phyloP scores from a whole-genome alignment of 768 basidiomycete species.

The Macrolepiota dolichaula region DNA sequence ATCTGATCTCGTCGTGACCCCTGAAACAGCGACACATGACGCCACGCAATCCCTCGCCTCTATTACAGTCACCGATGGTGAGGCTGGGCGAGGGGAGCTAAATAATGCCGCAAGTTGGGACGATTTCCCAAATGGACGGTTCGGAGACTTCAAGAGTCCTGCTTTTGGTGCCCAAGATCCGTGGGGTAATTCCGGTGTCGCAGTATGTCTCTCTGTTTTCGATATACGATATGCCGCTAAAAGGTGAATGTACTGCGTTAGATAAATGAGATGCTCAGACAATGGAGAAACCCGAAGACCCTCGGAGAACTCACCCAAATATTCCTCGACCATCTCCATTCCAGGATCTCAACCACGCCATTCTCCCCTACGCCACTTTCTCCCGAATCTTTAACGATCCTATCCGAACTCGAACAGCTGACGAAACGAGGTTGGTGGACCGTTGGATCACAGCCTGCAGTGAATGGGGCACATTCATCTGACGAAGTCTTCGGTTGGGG shows the following conservation, averaged over 20 bases:
- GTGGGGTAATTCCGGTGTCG: slow-evolving; percentile 69
- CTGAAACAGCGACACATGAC: slow-evolving; percentile 58
- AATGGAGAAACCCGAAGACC: slow-evolving; percentile 75
- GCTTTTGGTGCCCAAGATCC: slow-evolving; percentile 83
- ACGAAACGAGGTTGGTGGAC: slow-evolving; percentile 91
- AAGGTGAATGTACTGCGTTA: slow-evolving; percentile 22
- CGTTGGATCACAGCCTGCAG: slow-evolving; percentile 92
- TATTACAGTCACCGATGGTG: slow-evolving; percentile 45
- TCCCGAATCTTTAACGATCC: slow-evolving; percentile 77
- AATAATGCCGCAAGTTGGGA: slow-evolving; percentile 84
- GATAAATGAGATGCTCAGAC: slow-evolving; percentile 57
- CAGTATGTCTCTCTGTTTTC: slow-evolving; percentile 37
- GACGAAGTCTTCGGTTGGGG: slow-evolving; percentile 92
- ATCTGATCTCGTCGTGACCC: slow-evolving; percentile 52
- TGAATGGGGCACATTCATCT: slow-evolving; percentile 73
- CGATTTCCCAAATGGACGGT: slow-evolving; percentile 98
- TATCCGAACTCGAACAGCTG: slow-evolving; percentile 71
- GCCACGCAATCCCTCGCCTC: slow-evolving; percentile 56
- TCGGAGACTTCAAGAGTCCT: slow-evolving; percentile 96
- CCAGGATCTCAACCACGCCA: slow-evolving; percentile 73
- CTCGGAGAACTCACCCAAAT: slow-evolving; percentile 70
- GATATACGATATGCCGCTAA: not conserved
- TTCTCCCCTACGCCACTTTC: slow-evolving; percentile 85
- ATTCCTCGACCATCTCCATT: slow-evolving; percentile 79
- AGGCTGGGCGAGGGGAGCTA: slow-evolving; percentile 68